Base-by-base conservation (phyloP, 805 yeast species). In the Naumovozyma castellii region DNA sequence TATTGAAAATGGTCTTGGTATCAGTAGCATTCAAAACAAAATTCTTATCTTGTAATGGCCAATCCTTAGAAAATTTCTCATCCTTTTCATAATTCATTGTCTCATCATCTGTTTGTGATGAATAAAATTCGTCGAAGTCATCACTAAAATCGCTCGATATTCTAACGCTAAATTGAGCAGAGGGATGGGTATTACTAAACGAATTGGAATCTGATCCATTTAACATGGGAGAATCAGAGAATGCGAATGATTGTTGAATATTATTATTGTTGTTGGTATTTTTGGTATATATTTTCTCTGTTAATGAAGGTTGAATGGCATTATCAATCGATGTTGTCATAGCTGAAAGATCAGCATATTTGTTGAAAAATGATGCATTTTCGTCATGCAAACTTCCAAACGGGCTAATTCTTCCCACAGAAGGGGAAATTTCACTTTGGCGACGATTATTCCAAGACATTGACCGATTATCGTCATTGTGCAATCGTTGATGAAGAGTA, bases 281-380 rank as follows among this genome's bases (percentile, higher is more conserved):
- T 22, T 10, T 22, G 10, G 10, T 6, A 22, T 22, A 6, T 22
- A 22, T 10, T 10, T 22, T 22, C 6, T 22, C 27, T 6, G 6
- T 22, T 6, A 22, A 6, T 12, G 14, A 29, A 12, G 8, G 14
- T 29, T 6, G 5, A 9, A 29, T 45, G 31, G 47, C 43, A 13
- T 52, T 46, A 4, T 54, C 48, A 13, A 25, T 5, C 2, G 52
- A 45, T 28, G 53, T 45, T 4, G 56, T 49, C 15, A 56, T 54
- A 32, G 48, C 38, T 12, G 49, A 45, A 10, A 56, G 57, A 40
- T 54, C 57, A 10, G 57, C 59, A 40, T 54, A 54, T 35, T 53
- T 50, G 45, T 49, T 54, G 48, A 54, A 54, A 2, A 18, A 18
- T 17, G 4, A 19, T 2, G 20, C 46, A 42, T 27, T 40, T 35